Base-by-base conservation (phyloP, 169 alveolate genomes). In the Plasmodium knowlesi region DNA sequence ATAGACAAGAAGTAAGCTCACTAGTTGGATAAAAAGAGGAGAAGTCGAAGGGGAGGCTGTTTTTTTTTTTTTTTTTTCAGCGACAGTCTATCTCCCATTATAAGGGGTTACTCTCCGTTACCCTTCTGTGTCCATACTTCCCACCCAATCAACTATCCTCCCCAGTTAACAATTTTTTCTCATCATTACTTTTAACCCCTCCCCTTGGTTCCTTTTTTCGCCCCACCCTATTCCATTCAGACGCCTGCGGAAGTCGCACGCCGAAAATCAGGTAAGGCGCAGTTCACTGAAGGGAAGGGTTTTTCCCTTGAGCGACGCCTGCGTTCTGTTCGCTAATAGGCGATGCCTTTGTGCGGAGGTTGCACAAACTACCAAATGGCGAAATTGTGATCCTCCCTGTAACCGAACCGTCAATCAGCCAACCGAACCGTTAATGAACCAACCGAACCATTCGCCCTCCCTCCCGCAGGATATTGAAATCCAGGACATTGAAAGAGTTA, bases 401-500 rank as follows among this genome's bases (percentile, higher is more conserved):
- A n/a, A n/a, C n/a, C n/a, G n/a, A n/a, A n/a, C n/a, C n/a, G n/a
- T n/a, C n/a, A n/a, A n/a, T n/a, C n/a, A n/a, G n/a, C n/a, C n/a
- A n/a, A 43, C 39, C 61, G 14, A 28, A 53, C 5, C 57, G 14
- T 9, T 12, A n/a, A 25, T 14, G 8, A 10, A 12, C n/a, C 6
- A 54, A 57, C 0, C 74, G 10, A n/a, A 61, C 14, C 14, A 37
- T 8, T 54, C 10, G 14, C 41, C 30, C 71, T 39, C 71, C 67
- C 72, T 78, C 71, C 61, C 30, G 41, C 37, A 89, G 94, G 94
- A 89, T 50, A 79, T 89, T n/a, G 94, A 89, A 89, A 89, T 34
- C 39, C 94, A 61, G 30, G 90, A 89, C 50, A 73, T 89, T 54
- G 94, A 89, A 79, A 50, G 85, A 79, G 90, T 37, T 8, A 89